Evolutionary conservation across 176 grass and related monocot species (phyloP).

Genomic region (Hyparrhenia diplandra): DNA sequence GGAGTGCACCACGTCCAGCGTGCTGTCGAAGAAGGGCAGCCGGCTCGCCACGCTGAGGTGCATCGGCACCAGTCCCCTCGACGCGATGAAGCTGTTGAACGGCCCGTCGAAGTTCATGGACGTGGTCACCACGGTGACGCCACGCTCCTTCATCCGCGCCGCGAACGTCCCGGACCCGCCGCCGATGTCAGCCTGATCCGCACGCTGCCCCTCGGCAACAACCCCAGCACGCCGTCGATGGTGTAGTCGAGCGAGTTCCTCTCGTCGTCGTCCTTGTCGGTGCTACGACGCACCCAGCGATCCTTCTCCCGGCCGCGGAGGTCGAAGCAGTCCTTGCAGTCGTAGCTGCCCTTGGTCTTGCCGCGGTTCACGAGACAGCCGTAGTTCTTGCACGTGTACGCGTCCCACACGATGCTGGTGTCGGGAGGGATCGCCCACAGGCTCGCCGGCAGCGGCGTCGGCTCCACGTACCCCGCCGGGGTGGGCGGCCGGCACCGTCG

Average conservation of each 20-base stretch:
- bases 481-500: slow-evolving; percentile 40
- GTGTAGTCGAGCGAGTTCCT: slow-evolving; percentile 28
- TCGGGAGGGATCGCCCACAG: slow-evolving; percentile 49
- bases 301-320: slow-evolving; percentile 32
- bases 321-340: slow-evolving; percentile 45
- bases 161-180: slow-evolving; percentile 55
- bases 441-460: slow-evolving; percentile 39
- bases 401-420: slow-evolving; percentile 57
- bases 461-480: slow-evolving; percentile 33
- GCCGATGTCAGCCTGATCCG: slow-evolving; percentile 64
- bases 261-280: background rate
- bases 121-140: slow-evolving; percentile 48
- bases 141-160: slow-evolving; percentile 54
- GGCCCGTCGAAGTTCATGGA: slow-evolving; percentile 49
- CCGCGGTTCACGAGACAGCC: slow-evolving; percentile 41
- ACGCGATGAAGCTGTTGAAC: slow-evolving; percentile 53
- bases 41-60: slow-evolving; percentile 42
- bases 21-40: slow-evolving; percentile 71
- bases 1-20: slow-evolving; percentile 59
- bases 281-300: slow-evolving; percentile 40
- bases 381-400: slow-evolving; percentile 63
- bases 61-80: slow-evolving; percentile 46
- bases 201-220: slow-evolving; percentile 34
- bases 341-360: slow-evolving; percentile 26
- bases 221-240: slow-evolving; percentile 46